phyloP scores from a whole-genome alignment of 2,329 filamentous ascomycete species.

The Phialophora tarda region DNA sequence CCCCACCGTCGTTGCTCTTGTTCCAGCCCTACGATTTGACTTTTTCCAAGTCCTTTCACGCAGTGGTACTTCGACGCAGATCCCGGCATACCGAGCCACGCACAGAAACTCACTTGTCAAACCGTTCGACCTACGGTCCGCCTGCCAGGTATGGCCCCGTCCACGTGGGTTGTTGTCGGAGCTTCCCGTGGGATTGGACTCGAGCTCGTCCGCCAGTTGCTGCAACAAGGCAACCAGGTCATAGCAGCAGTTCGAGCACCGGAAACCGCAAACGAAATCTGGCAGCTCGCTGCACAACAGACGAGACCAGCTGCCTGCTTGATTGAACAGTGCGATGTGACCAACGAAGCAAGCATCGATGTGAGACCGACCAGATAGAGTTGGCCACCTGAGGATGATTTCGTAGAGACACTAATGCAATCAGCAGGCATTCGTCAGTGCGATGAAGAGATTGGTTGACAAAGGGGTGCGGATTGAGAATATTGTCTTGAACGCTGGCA shows the following conservation, averaged over 20 bases:
- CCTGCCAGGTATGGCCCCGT: slow-evolving; percentile 20
- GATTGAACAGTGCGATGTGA: slow-evolving; percentile 60
- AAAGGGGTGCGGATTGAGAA: slow-evolving; percentile 55
- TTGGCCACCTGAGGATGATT: neutral
- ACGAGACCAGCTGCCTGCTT: slow-evolving; percentile 43
- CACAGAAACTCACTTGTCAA: neutral
- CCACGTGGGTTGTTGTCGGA: slow-evolving; percentile 45
- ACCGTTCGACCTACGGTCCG: neutral
- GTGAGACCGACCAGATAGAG: slow-evolving; percentile 42
- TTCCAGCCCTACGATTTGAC: neutral
- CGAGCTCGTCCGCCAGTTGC: slow-evolving; percentile 59
- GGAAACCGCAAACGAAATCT: slow-evolving; percentile 51
- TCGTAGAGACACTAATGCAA: slow-evolving; percentile 1
- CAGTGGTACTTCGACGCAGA: neutral
- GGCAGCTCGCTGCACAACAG: slow-evolving; percentile 46
- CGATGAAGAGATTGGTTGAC: slow-evolving; percentile 49
- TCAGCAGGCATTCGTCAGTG: slow-evolving; percentile 51
- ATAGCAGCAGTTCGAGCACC: slow-evolving; percentile 58
- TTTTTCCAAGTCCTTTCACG: neutral
- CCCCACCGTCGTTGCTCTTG: slow-evolving; percentile 11
- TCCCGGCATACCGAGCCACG: neutral
- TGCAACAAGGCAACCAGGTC: slow-evolving; percentile 55
- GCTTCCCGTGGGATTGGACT: slow-evolving; percentile 51
- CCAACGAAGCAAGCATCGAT: slow-evolving; percentile 58
- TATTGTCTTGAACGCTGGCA: slow-evolving; percentile 63